Conservation (phyloP, 371 early-diverging fungal species). For the Coemansia sp. region DNA sequence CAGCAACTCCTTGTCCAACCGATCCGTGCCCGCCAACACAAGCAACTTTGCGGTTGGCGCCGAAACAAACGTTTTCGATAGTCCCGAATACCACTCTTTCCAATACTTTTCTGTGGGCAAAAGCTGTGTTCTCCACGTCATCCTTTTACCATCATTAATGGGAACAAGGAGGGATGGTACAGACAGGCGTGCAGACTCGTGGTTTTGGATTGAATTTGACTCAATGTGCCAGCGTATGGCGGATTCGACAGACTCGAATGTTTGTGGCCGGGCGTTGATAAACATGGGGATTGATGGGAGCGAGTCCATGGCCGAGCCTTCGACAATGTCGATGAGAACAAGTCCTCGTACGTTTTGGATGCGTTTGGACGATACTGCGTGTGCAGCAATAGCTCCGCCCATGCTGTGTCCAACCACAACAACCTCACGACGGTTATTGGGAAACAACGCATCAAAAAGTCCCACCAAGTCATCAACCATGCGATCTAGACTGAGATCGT, state of each 20-base stretch:
- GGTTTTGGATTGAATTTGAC: slow-evolving; percentile 63
- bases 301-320: slow-evolving; percentile 82
- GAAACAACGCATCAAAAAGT: slow-evolving; percentile 16
- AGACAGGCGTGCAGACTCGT: slow-evolving; percentile 73
- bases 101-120: slow-evolving; percentile 70
- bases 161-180: slow-evolving; percentile 64
- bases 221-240: slow-evolving; percentile 74
- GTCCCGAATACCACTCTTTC: slow-evolving; percentile 82
- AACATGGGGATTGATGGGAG: slow-evolving; percentile 64
- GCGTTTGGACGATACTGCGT: slow-evolving; percentile 60
- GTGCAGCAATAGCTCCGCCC: slow-evolving; percentile 86
- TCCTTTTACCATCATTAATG: neutral
- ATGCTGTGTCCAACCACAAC: slow-evolving; percentile 60
- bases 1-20: slow-evolving; percentile 85
- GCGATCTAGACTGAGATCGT: slow-evolving; percentile 17
- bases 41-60: slow-evolving; percentile 74
- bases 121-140: slow-evolving; percentile 74
- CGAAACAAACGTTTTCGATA: slow-evolving; percentile 77
- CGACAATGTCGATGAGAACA: slow-evolving; percentile 86
- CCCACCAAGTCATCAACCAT: slow-evolving; percentile 27
- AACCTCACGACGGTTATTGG: slow-evolving; percentile 13
- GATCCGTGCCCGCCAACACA: slow-evolving; percentile 87
- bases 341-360: slow-evolving; percentile 68
- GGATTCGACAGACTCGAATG: slow-evolving; percentile 59
- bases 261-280: slow-evolving; percentile 61